Conservation (phyloP, 805 yeast species). For the Zygotorulaspora chibaensis region DNA sequence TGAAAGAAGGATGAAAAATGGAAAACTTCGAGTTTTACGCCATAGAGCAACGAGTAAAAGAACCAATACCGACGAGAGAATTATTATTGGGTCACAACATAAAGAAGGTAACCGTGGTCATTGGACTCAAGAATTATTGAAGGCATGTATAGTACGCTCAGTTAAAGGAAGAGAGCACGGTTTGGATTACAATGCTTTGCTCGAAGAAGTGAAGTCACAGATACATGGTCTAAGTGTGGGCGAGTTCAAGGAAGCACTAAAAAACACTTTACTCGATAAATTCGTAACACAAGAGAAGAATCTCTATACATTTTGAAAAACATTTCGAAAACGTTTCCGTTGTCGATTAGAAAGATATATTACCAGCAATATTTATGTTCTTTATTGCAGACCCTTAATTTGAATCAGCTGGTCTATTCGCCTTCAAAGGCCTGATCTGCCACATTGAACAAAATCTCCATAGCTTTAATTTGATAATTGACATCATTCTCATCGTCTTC, state of each 20-base stretch:
- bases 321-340: neutral
- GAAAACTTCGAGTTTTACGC: conserved; percentile 21
- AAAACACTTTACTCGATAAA: conserved; percentile 11
- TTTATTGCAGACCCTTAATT: neutral
- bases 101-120: conserved; percentile 23
- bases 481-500: conserved; percentile 67
- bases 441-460: conserved; percentile 79
- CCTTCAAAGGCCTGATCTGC: conserved; percentile 79
- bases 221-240: conserved; percentile 30
- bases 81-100: conserved; percentile 11
- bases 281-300: conserved; percentile 8
- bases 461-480: conserved; percentile 67
- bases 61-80: neutral
- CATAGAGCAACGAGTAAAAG: conserved; percentile 3
- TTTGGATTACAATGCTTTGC: conserved; percentile 11
- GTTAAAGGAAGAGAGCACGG: conserved; percentile 19
- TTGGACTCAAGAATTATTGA: conserved; percentile 30
- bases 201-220: conserved; percentile 13
- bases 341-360: neutral
- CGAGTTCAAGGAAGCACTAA: conserved; percentile 32
- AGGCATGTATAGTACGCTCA: conserved; percentile 26
- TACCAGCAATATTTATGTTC: too few relatives aligned
- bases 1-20: conserved; percentile 17
- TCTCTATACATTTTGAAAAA: conserved; percentile 6
- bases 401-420: conserved; percentile 29